These are phyloP conservation scores for Ascochyta koolunga DNA, from an alignment of 2,329 filamentous ascomycete species.

Conservation along the genomic window DNA sequence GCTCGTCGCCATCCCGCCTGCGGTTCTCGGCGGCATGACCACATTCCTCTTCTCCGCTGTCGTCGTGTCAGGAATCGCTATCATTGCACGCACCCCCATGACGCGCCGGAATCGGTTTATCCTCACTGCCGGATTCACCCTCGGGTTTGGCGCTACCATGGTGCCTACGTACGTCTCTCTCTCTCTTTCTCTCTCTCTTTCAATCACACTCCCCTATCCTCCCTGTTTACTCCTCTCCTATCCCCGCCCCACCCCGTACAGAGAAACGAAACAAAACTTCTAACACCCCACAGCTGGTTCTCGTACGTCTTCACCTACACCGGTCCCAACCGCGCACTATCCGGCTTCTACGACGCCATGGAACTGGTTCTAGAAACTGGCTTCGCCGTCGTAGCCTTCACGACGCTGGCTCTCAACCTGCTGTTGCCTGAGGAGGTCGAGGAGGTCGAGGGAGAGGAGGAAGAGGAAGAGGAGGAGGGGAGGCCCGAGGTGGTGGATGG, in stretches of 20 bases:
- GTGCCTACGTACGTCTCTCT: slow-evolving; percentile 48
- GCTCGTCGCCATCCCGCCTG: slow-evolving; percentile 73
- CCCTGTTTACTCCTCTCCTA: background rate
- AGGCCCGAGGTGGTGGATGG: slow-evolving; percentile 52
- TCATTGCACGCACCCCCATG: slow-evolving; percentile 74
- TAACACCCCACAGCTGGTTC: slow-evolving; percentile 67
- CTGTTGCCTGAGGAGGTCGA: slow-evolving; percentile 75
- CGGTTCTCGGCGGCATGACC: slow-evolving; percentile 61
- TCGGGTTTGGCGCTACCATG: slow-evolving; percentile 67
- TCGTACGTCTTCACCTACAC: slow-evolving; percentile 73
- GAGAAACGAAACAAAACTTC: background rate
- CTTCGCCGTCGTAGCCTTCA: slow-evolving; percentile 73
- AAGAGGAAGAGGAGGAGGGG: too few relatives aligned
- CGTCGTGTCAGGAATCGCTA: slow-evolving; percentile 76
- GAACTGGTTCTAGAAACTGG: slow-evolving; percentile 61
- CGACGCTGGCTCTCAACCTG: slow-evolving; percentile 76
- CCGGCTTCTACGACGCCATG: slow-evolving; percentile 75
- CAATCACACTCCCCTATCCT: too few relatives aligned
- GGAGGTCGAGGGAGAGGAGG: too few relatives aligned
- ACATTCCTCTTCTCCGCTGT: slow-evolving; percentile 82
- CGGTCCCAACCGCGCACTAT: slow-evolving; percentile 69
- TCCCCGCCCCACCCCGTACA: too few relatives aligned
- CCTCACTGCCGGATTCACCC: slow-evolving; percentile 73
- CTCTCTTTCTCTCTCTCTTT: slow-evolving; percentile 4
- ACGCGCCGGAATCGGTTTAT: slow-evolving; percentile 84